Evolutionary conservation across 108 stramenopile species (phyloP), one percentile per base, ranked within the genome.

Genomic region (Bacterosira constricta): DNA sequence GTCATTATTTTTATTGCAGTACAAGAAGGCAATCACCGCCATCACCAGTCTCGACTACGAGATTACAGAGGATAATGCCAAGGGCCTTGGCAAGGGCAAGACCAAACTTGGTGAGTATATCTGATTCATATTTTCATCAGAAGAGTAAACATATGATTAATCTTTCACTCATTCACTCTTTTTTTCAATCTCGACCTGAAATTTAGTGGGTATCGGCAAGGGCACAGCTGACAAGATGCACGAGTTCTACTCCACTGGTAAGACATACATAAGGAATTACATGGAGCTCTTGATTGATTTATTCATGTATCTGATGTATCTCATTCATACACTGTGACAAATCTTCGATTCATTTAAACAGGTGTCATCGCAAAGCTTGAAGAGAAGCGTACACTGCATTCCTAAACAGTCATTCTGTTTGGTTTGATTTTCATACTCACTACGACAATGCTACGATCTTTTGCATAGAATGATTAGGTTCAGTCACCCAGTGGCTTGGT

Each of bases 61-160:
- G 65, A 77, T 94, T 10, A 94, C 93, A 0, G 85, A 45, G 2
- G 86, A 83, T 17, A 94, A 91, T 50, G 90, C 89, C 29, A 85
- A 78, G 77, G 70, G 73, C 3, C 73, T 94, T n/a, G 77, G 71
- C 37, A 93, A 90, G 69, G 86, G 89, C 12, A 91, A 91, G 58
- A 89, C 80, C 18, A 94, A 94, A 70, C 78, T 94, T 42, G 71
- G 73, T 35, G 73, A 77, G 31, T 45, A 5, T 15, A 26, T n/a
- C n/a, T 12, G 1, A 34, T 21, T 21, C 1, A 9, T 58, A 1
- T 13, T 21, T 13, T 45, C 23, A 6, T 36, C 37, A 17, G 3
- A 45, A 13, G 1, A 36, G 15, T 17, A 32, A 30, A 4, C 11
- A 1, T 66, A 20, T 53, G 6, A 6, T 27, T 32, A 66, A 18